These are phyloP conservation scores for Lachancea lanzarotensis DNA, from an alignment of 805 yeast genomes.

Conservation along the genomic window DNA sequence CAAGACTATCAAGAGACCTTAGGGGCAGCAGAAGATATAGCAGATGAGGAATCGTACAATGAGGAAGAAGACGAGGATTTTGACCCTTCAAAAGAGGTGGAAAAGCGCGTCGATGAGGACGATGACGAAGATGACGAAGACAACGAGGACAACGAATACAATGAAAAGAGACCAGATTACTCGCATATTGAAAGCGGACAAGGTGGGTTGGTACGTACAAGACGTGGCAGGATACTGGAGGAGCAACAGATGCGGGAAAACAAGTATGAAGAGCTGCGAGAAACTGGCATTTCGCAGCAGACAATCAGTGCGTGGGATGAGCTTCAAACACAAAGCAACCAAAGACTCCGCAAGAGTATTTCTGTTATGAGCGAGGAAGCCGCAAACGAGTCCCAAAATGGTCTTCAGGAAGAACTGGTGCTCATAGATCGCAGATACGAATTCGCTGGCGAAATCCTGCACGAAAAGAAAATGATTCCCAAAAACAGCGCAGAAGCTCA, in stretches of 20 bases:
- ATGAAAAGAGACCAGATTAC: constrained; percentile 32
- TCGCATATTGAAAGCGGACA: constrained; percentile 46
- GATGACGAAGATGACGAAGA: constrained; percentile 30
- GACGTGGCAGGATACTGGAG: constrained; percentile 53
- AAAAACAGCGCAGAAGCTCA: constrained; percentile 79
- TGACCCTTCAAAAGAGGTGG: constrained; percentile 28
- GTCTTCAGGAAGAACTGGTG: constrained; percentile 43
- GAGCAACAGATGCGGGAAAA: constrained; percentile 23
- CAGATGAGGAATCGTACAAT: constrained; percentile 26
- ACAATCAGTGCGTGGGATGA: constrained; percentile 51
- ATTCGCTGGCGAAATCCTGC: constrained; percentile 80
- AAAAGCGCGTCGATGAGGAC: constrained; percentile 32
- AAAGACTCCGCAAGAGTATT: constrained; percentile 22
- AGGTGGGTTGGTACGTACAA: constrained; percentile 65
- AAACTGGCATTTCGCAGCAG: constrained; percentile 34
- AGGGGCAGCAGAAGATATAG: constrained; percentile 13
- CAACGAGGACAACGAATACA: constrained; percentile 32
- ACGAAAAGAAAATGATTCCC: constrained; percentile 74
- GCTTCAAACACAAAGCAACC: constrained; percentile 35
- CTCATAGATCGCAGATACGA: constrained; percentile 72
- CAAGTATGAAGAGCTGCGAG: constrained; percentile 27
- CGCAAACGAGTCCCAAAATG: neutral
- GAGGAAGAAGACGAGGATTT: constrained; percentile 37
- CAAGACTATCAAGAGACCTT: constrained; percentile 12
- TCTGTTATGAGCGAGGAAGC: constrained; percentile 19